Conservation (phyloP, 768 basidiomycete species). For the Pleurotus djamor region DNA sequence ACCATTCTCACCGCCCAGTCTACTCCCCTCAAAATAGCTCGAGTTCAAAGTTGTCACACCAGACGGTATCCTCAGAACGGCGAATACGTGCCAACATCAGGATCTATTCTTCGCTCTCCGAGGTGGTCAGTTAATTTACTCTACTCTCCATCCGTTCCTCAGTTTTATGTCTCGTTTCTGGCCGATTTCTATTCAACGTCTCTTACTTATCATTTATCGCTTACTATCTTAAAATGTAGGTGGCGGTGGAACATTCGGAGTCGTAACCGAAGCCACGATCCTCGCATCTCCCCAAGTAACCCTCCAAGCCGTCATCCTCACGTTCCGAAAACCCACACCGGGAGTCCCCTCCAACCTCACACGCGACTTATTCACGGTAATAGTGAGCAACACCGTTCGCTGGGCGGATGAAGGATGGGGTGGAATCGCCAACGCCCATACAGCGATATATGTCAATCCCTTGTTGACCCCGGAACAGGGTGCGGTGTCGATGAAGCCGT, state of each 20-base stretch:
- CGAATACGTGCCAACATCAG: too few relatives aligned
- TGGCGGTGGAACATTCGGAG: conserved; percentile 47
- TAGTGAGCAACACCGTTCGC: conserved; percentile 32
- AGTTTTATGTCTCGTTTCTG: too few relatives aligned
- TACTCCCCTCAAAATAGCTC: conserved; percentile 21
- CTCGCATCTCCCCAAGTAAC: conserved; percentile 33
- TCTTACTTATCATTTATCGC: too few relatives aligned
- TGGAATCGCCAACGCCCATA: conserved; percentile 33
- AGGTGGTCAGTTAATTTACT: too few relatives aligned
- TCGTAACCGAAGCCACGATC: conserved; percentile 35
- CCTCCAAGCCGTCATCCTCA: conserved; percentile 32
- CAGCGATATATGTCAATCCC: conserved; percentile 44
- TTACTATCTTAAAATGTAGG: conserved; percentile 14
- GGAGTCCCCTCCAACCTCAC: conserved; percentile 17
- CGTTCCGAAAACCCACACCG: conserved; percentile 19
- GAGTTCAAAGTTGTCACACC: conserved; percentile 43
- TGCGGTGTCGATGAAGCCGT: conserved; percentile 34
- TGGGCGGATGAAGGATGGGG: conserved; percentile 51
- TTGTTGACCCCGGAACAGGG: conserved; percentile 32
- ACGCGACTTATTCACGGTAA: conserved; percentile 30
- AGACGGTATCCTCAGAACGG: too few relatives aligned
- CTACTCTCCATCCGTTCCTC: too few relatives aligned
- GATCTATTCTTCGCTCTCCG: too few relatives aligned
- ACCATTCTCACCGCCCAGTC: not conserved
- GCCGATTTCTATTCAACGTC: too few relatives aligned